These are phyloP conservation scores for Aspergillus arachidicola DNA, from an alignment of 2,329 filamentous ascomycete genomes.

Conservation along the genomic window DNA sequence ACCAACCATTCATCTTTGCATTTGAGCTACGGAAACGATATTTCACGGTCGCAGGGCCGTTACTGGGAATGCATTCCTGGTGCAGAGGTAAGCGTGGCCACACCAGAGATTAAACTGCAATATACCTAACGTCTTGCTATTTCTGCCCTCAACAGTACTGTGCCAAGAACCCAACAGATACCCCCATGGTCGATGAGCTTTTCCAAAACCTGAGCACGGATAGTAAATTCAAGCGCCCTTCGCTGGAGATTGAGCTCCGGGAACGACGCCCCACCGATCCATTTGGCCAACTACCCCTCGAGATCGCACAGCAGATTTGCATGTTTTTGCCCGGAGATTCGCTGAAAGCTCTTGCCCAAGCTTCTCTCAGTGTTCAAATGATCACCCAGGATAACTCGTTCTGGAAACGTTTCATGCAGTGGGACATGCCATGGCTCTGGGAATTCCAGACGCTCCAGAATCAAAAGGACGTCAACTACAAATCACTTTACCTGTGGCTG, in stretches of 20 bases:
- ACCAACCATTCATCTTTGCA: slow-evolving; percentile 20
- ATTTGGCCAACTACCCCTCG: slow-evolving; percentile 20
- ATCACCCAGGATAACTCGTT: slow-evolving; percentile 24
- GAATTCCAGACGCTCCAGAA: slow-evolving; percentile 13
- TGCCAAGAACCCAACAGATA: slow-evolving; percentile 19
- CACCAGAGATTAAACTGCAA: not conserved
- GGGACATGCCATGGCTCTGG: slow-evolving; percentile 27
- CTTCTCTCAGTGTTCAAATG: slow-evolving; percentile 20
- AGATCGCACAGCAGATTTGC: slow-evolving; percentile 23
- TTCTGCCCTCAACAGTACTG: slow-evolving; percentile 16
- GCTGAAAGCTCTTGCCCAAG: slow-evolving; percentile 19
- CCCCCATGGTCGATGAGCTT: slow-evolving; percentile 11
- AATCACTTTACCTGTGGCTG: slow-evolving; percentile 21
- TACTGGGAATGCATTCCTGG: slow-evolving; percentile 27
- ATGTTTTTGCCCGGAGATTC: slow-evolving; percentile 20
- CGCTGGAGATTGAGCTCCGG: slow-evolving; percentile 8
- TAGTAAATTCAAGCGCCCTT: slow-evolving; percentile 8
- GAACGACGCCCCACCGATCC: slow-evolving; percentile 18
- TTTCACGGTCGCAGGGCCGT: slow-evolving; percentile 22
- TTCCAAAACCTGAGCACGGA: slow-evolving; percentile 11
- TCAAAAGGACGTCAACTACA: slow-evolving; percentile 20
- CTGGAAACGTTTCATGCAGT: slow-evolving; percentile 22
- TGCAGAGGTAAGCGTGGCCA: slow-evolving; percentile 17
- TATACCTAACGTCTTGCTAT: not conserved
- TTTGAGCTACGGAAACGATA: slow-evolving; percentile 22